Base-by-base conservation (phyloP, 1,284 basidiomycete species). In the Bjerkandera adusta region DNA sequence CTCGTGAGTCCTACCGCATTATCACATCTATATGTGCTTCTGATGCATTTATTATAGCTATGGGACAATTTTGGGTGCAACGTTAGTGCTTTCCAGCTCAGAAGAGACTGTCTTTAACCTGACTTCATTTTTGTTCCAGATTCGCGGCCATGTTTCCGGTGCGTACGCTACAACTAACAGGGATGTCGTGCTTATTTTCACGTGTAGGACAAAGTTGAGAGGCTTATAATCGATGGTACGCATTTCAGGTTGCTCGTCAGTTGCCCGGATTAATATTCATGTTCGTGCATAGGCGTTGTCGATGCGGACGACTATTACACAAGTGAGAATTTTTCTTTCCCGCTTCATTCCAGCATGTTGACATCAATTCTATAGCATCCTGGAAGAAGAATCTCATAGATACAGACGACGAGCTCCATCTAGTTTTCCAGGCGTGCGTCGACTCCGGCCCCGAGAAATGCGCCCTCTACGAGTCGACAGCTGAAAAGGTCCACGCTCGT, bases 91-190 rank as follows among this genome's bases (percentile, higher is more conserved):
- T 16, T 29, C 5, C 18, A 32, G 26, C 21, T 18, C 20, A 22
- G 6, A 22, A 15, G 15, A 3, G 2, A 29, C 13, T 34, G 4
- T 34, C 24, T 18, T 15, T 44, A 12, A 16, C 18, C 16, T 27
- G 20, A 18, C 2, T 25, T 32, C 7, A 18, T 18, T 12, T 15
- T 15, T 36, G 4, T 33, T 40, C 24, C 21, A 52, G 50, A 11
- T 52, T 45, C 45, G 51, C 61, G 8, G 48, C 58, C 10, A 59
- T 61, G 55, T 63, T 61, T 44, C 60, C 60, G 25, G 53, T 52
- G 30, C 45, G 42, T 18, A 39, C 32, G 18, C 5, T 8, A 15
- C 24, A 7, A 10, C n/a, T 11, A 5, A 41, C 11, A 10, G 12
- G 4, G 13, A 11, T 26, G 18, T 27, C 15, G 8, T 24, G 8